Evolutionary conservation across 306 rosid genomes (phyloP), one percentile per base, ranked within the genome.

Genomic region (Vigna trinervia): DNA sequence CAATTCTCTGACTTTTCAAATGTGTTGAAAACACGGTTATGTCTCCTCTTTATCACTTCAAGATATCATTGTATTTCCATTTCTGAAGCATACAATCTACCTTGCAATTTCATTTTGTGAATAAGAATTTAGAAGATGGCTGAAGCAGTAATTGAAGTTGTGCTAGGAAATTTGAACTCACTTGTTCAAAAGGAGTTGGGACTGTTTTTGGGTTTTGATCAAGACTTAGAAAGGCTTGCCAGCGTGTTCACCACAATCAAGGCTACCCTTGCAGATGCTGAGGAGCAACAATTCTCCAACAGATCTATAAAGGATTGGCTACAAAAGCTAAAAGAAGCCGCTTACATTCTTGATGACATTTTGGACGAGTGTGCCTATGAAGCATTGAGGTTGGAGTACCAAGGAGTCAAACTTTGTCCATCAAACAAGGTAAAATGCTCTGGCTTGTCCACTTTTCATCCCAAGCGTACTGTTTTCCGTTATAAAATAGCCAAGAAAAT

Each of bases 221-320:
- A 74, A 13, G 64, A 80, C 9, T 11, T 74, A 36, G n/a, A 23
- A 22, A 66, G 62, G 9, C 71, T 80, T n/a, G 13, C 63, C 5
- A 71, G 70, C 62, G n/a, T 3, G 4, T 46, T 77, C 12, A 17
- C 68, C 12, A 12, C 68, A 51, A 78, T 68, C 80, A 41, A 60
- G 63, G 77, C 77, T 2, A 51, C 70, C 1, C 86, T 83, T 20
- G 83, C 69, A 58, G 83, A 83, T 59, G 86, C 69, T 3, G 86
- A 78, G 62, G 74, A 66, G 53, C 41, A 52, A 71, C 86, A 83
- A 8, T 11, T 58, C 53, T 51, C 78, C 0, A 3, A 78, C 22
- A 50, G 11, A 1, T 62, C 50, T 5, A 13, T 74, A 0, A 59
- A 59, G 28, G 45, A 63, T 71, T 82, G 86, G 82, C 58, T 77